phyloP scores from a whole-genome alignment of 306 rosid species.

The Sicyos baderoa region DNA sequence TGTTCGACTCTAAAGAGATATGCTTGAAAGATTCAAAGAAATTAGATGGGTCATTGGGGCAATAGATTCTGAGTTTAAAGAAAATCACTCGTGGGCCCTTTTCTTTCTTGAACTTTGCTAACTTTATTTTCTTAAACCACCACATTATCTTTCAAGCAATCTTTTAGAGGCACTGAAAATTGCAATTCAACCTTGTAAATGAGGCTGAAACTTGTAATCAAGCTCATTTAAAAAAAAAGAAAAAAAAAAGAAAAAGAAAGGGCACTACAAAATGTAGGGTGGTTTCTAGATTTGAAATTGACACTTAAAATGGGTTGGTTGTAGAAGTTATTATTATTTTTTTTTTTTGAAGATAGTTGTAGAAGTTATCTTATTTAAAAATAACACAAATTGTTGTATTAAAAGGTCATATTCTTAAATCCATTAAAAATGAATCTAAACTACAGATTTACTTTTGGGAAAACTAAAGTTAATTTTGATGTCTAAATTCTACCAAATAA shows the following conservation, averaged over 20 bases:
- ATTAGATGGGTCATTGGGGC: too few relatives aligned
- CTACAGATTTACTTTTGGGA: not conserved
- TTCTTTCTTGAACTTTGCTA: too few relatives aligned
- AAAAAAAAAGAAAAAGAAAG: not conserved
- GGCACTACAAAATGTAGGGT: not conserved
- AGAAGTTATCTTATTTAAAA: not conserved
- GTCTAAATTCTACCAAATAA: not conserved
- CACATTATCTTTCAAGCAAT: too few relatives aligned
- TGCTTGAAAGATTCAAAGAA: too few relatives aligned
- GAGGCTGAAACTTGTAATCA: not conserved
- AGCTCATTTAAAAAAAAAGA: not conserved
- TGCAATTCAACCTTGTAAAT: constrained; percentile 4
- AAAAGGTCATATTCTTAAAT: constrained; percentile 9
- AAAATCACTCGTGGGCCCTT: too few relatives aligned
- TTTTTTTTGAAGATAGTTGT: too few relatives aligned
- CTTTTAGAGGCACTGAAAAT: not conserved
- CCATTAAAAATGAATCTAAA: not conserved
- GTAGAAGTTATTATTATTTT: not conserved
- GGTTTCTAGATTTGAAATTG: not conserved
- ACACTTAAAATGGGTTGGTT: not conserved
- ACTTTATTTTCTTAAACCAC: too few relatives aligned
- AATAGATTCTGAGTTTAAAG: too few relatives aligned
- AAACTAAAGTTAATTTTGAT: not conserved
- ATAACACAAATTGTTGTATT: not conserved
- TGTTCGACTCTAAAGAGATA: too few relatives aligned